Conservation (phyloP, 176 grass and related monocot genomes). For the Miscanthus lutarioriparius region DNA sequence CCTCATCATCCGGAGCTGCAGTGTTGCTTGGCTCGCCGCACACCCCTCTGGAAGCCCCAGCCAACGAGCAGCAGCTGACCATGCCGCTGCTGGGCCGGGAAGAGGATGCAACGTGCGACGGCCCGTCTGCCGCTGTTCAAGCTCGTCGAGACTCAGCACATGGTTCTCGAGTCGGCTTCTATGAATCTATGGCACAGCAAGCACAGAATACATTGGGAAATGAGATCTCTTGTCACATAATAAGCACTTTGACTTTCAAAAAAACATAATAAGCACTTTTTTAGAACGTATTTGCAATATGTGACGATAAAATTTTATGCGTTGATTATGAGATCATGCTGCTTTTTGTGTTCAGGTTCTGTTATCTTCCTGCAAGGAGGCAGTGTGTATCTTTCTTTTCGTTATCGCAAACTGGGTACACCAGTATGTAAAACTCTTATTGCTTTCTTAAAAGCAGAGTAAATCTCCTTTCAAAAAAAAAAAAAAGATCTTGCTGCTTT, state of each 20-base stretch:
- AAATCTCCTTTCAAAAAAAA: no score
- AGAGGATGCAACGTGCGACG: background rate
- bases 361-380: no score
- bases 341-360: no score
- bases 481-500: background rate
- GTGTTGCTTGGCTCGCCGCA: background rate
- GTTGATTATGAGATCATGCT: background rate
- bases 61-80: background rate
- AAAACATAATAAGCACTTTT: no score
- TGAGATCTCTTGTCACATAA: no score
- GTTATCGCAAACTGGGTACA: no score
- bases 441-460: no score
- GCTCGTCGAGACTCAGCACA: background rate
- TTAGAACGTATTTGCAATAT: no score
- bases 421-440: no score
- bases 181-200: conserved; percentile 5
- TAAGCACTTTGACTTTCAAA: no score
- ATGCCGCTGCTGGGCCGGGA: background rate
- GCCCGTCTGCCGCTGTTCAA: background rate
- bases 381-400: no score
- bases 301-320: background rate
- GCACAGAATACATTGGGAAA: no score
- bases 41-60: background rate
- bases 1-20: background rate
- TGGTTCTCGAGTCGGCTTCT: background rate